Percentiles rank a stretch among this genome's conserved stretches.
These are phyloP conservation scores for Cephalotrichum gorgonifer DNA, from an alignment of 2,329 filamentous ascomycete species.

Conservation along the genomic window DNA sequence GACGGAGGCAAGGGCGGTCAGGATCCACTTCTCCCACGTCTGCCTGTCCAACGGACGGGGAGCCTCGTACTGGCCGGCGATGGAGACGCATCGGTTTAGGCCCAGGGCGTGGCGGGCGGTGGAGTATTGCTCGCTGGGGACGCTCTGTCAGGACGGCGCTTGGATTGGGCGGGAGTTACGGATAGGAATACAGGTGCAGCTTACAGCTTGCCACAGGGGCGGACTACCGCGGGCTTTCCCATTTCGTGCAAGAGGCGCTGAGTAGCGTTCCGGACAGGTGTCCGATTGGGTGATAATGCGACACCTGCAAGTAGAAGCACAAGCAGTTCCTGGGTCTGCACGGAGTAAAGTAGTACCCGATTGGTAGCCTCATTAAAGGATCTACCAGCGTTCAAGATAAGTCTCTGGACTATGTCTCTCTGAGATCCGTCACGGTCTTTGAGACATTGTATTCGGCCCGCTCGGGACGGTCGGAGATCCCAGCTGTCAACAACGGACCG, in stretches of 20 bases:
- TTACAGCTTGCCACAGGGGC: slow-evolving; percentile 5
- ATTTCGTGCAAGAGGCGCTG: not conserved
- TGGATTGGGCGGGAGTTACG: too few relatives aligned
- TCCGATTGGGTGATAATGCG: not conserved
- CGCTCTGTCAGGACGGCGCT: not conserved
- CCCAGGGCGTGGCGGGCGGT: slow-evolving; percentile 35
- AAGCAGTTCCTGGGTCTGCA: not conserved
- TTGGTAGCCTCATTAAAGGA: not conserved
- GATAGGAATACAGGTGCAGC: too few relatives aligned
- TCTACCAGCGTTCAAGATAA: too few relatives aligned
- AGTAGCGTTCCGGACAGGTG: too few relatives aligned
- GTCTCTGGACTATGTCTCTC: too few relatives aligned
- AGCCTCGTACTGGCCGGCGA: slow-evolving; percentile 31
- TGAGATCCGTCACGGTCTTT: too few relatives aligned
- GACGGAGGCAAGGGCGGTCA: slow-evolving; percentile 27
- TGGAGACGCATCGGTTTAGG: slow-evolving; percentile 34
- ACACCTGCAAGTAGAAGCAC: not conserved
- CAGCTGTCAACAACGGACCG: too few relatives aligned
- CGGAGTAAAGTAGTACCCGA: not conserved
- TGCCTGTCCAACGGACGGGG: not conserved
- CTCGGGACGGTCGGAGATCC: too few relatives aligned
- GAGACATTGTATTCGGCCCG: too few relatives aligned
- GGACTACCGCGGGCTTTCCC: not conserved
- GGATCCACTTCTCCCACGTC: slow-evolving; percentile 13
- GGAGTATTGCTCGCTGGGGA: slow-evolving; percentile 30